These are phyloP conservation scores for Diplodia scrobiculata DNA, from an alignment of 2,329 filamentous ascomycete species.

Conservation along the genomic window DNA sequence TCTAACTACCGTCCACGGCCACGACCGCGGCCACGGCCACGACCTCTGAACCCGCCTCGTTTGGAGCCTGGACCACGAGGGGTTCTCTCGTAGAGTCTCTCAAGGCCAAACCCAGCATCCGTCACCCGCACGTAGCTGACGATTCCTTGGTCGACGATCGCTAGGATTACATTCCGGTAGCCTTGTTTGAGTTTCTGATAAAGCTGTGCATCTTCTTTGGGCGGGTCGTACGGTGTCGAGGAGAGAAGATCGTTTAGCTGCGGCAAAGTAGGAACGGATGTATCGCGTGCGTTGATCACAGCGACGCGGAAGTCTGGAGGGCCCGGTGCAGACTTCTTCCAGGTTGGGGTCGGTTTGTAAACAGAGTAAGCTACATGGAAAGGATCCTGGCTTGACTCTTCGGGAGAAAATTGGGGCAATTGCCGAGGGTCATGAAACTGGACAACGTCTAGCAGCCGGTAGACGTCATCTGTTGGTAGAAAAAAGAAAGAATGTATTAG, in stretches of 20 bases:
- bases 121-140: conserved; percentile 82
- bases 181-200: conserved; percentile 84
- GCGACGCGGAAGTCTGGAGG: conserved; percentile 81
- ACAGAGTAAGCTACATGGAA: conserved; percentile 78
- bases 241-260: conserved; percentile 73
- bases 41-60: conserved; percentile 40
- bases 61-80: conserved; percentile 55
- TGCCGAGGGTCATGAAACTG: conserved; percentile 65
- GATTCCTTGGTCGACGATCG: conserved; percentile 85
- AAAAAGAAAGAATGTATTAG: background rate
- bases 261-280: conserved; percentile 69
- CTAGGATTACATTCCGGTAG: conserved; percentile 78
- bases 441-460: conserved; percentile 73
- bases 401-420: conserved; percentile 38
- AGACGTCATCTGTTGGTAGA: conserved; percentile 60
- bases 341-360: conserved; percentile 69
- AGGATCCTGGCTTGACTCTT: conserved; percentile 45
- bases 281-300: conserved; percentile 74
- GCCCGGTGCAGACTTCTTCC: conserved; percentile 70
- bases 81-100: conserved; percentile 59
- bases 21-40: conserved; percentile 47
- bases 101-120: conserved; percentile 73
- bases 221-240: conserved; percentile 70
- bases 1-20: conserved; percentile 12
- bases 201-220: conserved; percentile 56